Percentiles rank a stretch among this genome's conserved stretches.
These are phyloP conservation scores for Epichloe bromicola DNA, from an alignment of 2,329 filamentous ascomycete species.

Conservation along the genomic window DNA sequence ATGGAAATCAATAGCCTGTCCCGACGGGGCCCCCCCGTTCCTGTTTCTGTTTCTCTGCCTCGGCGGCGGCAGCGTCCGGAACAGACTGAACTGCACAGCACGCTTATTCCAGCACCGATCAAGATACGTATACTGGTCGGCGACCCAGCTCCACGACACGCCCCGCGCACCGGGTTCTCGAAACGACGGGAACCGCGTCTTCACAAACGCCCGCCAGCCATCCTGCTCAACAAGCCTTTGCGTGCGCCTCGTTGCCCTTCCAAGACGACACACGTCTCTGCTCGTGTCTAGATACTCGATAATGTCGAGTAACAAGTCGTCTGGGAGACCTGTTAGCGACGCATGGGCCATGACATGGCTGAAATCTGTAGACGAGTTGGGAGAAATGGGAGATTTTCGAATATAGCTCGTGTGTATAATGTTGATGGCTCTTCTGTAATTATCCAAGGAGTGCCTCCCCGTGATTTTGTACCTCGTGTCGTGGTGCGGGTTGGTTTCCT, in stretches of 20 bases:
- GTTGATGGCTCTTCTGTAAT: too few relatives aligned
- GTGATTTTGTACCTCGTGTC: too few relatives aligned
- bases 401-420: too few relatives aligned
- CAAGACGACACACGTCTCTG: constrained; percentile 31
- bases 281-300: constrained; percentile 35
- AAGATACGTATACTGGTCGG: constrained; percentile 35
- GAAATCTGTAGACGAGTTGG: not conserved
- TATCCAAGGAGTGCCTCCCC: too few relatives aligned
- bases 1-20: constrained; percentile 29
- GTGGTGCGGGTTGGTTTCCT: too few relatives aligned
- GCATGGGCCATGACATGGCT: constrained; percentile 3
- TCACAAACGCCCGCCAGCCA: constrained; percentile 39
- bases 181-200: constrained; percentile 29
- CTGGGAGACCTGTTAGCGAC: constrained; percentile 30
- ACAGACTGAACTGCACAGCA: constrained; percentile 23
- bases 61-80: constrained; percentile 5
- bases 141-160: constrained; percentile 24
- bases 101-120: constrained; percentile 40
- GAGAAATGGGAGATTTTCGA: not conserved
- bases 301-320: constrained; percentile 37
- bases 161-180: constrained; percentile 15
- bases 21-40: constrained; percentile 12
- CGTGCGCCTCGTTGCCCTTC: constrained; percentile 25
- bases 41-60: constrained; percentile 8
- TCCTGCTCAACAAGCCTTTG: constrained; percentile 24